Evolutionary conservation across 2,329 filamentous ascomycete species (phyloP).

Genomic region (Claviceps monticola): DNA sequence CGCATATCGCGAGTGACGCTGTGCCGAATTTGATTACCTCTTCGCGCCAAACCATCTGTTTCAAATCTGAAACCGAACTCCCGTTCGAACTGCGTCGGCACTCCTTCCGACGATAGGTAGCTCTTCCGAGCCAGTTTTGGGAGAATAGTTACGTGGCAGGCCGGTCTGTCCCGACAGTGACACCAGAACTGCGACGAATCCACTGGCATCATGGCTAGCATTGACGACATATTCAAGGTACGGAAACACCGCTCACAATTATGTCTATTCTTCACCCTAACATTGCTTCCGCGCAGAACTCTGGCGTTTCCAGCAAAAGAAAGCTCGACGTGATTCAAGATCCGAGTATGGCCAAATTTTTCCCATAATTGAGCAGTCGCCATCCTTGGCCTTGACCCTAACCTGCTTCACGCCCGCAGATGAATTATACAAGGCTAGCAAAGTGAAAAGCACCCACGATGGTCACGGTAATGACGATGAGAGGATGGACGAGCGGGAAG

Average conservation of each 20-base stretch:
- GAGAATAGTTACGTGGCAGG: background rate
- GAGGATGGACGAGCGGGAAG: conserved; percentile 25
- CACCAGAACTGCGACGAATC: background rate
- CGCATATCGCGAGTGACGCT: background rate
- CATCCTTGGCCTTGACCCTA: background rate
- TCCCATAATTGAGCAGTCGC: background rate
- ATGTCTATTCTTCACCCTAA: background rate
- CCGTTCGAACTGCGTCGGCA: background rate
- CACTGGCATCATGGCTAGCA: conserved; percentile 32
- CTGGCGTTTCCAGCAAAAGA: conserved; percentile 42
- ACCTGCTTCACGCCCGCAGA: conserved; percentile 24
- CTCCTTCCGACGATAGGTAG: background rate
- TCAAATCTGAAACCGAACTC: background rate
- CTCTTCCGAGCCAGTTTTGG: background rate
- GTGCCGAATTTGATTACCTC: background rate
- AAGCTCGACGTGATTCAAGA: conserved; percentile 49
- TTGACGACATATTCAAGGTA: conserved; percentile 46
- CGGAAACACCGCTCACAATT: background rate
- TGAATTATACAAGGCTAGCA: conserved; percentile 51
- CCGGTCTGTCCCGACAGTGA: background rate
- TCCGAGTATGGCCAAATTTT: conserved; percentile 35
- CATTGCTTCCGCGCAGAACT: conserved; percentile 16
- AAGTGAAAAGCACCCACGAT: conserved; percentile 29
- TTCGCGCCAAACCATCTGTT: background rate
- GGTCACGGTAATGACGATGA: conserved; percentile 30